phyloP scores from a whole-genome alignment of 257 asterid species.

The Penstemon newberryi region DNA sequence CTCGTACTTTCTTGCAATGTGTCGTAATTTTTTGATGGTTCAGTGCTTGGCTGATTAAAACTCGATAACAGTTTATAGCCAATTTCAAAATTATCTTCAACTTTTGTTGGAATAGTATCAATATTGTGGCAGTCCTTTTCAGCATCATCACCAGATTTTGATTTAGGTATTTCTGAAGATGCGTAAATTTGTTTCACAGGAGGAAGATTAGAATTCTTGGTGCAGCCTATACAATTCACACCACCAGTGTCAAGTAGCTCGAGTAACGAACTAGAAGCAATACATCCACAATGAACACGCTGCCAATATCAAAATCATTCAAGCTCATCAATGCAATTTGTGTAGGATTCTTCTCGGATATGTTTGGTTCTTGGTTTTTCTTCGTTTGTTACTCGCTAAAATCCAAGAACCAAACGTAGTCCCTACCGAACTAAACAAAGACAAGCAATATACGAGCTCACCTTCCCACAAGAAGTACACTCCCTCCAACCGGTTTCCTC shows the following conservation, averaged over 20 bases:
- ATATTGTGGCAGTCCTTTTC: slow-evolving; percentile 36
- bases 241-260: slow-evolving; percentile 85
- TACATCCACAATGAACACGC: slow-evolving; percentile 97
- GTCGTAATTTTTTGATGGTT: slow-evolving; percentile 39
- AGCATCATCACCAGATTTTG: slow-evolving; percentile 41
- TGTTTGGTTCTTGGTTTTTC: no score
- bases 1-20: slow-evolving; percentile 36
- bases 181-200: slow-evolving; percentile 51
- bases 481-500: slow-evolving; percentile 95
- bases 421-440: background rate
- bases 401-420: no score
- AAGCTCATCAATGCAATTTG: slow-evolving; percentile 10
- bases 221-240: slow-evolving; percentile 70
- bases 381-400: no score
- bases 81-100: slow-evolving; percentile 38
- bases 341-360: background rate
- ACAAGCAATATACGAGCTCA: slow-evolving; percentile 29
- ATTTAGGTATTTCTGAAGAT: slow-evolving; percentile 45
- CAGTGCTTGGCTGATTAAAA: slow-evolving; percentile 39
- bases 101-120: slow-evolving; percentile 34
- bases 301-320: slow-evolving; percentile 36
- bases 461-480: slow-evolving; percentile 89
- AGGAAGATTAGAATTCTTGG: slow-evolving; percentile 44
- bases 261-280: slow-evolving; percentile 74
- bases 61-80: slow-evolving; percentile 44